Conservation (phyloP, 352 stramenopile species). For the Thraustotheca clavata region DNA sequence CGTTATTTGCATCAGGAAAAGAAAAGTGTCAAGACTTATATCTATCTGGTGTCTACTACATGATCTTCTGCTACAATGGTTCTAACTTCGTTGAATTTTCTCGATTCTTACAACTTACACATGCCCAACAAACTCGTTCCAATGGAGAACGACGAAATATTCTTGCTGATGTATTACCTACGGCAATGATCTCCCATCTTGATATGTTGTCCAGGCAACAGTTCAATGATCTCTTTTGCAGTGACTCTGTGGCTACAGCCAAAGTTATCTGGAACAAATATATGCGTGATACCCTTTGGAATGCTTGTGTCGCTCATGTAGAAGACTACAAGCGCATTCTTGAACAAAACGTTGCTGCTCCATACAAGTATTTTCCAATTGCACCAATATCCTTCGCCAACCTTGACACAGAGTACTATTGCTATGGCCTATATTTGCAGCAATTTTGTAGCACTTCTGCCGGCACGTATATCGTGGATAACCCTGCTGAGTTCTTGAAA, state of each 20-base stretch:
- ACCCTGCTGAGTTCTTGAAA: constrained; percentile 83
- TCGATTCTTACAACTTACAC: constrained; percentile 54
- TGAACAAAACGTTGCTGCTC: constrained; percentile 75
- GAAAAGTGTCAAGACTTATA: constrained; percentile 30
- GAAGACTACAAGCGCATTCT: constrained; percentile 85
- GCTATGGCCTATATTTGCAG: constrained; percentile 88
- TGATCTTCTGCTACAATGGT: constrained; percentile 47
- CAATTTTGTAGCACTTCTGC: constrained; percentile 63
- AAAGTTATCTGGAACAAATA: constrained; percentile 92
- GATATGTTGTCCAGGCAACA: constrained; percentile 60
- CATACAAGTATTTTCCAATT: constrained; percentile 91
- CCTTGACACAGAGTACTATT: constrained; percentile 89
- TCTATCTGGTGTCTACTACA: constrained; percentile 64
- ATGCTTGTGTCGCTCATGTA: constrained; percentile 86
- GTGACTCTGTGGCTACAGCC: constrained; percentile 73
- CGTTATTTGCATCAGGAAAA: constrained; percentile 33
- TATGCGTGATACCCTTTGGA: constrained; percentile 86
- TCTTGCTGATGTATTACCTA: constrained; percentile 82
- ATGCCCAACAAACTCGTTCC: constrained; percentile 38
- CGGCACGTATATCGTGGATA: constrained; percentile 52
- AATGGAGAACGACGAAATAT: constrained; percentile 56
- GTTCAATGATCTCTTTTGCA: constrained; percentile 86
- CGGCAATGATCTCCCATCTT: constrained; percentile 86
- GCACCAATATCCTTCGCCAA: constrained; percentile 84
- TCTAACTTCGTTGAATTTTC: constrained; percentile 50